phyloP scores from a whole-genome alignment of 495 filamentous ascomycete species.

The Aspergillus sclerotiicarbonarius region DNA sequence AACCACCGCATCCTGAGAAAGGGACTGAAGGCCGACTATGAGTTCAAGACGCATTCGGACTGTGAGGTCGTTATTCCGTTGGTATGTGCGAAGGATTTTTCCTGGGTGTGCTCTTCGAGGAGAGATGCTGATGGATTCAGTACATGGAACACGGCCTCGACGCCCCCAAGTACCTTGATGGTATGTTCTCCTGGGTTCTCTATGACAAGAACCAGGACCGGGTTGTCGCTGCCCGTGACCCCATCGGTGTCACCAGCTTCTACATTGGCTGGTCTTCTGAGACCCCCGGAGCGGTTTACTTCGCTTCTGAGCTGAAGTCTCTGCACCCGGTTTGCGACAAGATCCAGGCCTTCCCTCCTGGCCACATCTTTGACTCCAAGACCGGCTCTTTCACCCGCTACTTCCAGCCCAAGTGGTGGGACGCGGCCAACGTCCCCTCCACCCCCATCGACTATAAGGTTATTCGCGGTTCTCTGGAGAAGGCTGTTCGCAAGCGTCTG shows the following conservation, averaged over 20 bases:
- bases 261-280: constrained; percentile 87
- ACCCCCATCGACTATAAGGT: constrained; percentile 77
- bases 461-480: constrained; percentile 79
- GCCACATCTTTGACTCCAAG: constrained; percentile 91
- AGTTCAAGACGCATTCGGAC: constrained; percentile 97
- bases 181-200: constrained; percentile 99
- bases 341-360: constrained; percentile 90
- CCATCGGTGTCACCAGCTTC: constrained; percentile 95
- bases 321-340: constrained; percentile 92
- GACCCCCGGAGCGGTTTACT: constrained; percentile 84
- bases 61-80: constrained; percentile 97
- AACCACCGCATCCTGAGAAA: constrained; percentile 95
- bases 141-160: constrained; percentile 91
- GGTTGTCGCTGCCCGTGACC: constrained; percentile 89
- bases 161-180: constrained; percentile 90
- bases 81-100: constrained; percentile 55
- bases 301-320: constrained; percentile 95
- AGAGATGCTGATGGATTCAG: constrained; percentile 47
- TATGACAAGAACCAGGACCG: constrained; percentile 92
- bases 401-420: constrained; percentile 92
- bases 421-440: constrained; percentile 71
- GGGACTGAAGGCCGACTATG: constrained; percentile 71
- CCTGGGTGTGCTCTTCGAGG: neutral
- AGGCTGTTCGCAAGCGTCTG: constrained; percentile 88
- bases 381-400: constrained; percentile 79